These are phyloP conservation scores for Pleurotus tuoliensis DNA, from an alignment of 768 basidiomycete species.

Conservation along the genomic window DNA sequence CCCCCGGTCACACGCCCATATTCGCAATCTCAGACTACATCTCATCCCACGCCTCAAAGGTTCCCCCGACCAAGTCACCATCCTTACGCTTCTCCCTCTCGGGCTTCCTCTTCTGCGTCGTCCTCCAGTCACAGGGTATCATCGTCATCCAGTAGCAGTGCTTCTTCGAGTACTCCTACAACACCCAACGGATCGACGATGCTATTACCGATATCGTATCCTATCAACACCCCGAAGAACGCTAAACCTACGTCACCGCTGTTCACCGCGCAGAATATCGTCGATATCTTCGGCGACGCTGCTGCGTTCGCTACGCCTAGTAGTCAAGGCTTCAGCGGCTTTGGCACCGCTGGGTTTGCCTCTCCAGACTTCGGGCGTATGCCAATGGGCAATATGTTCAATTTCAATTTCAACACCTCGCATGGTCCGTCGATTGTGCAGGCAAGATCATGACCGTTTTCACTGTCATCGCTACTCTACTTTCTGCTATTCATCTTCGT, in stretches of 20 bases:
- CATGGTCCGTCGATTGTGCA: background rate
- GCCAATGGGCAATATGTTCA: background rate
- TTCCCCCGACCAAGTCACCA: background rate
- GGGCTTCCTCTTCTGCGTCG: constrained; percentile 11
- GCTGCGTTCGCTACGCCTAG: background rate
- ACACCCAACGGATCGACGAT: background rate
- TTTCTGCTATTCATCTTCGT: too few relatives aligned
- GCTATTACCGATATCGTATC: background rate
- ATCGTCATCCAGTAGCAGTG: constrained; percentile 10
- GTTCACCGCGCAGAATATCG: background rate
- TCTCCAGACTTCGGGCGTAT: background rate
- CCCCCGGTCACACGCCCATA: constrained; percentile 11
- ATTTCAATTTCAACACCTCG: background rate
- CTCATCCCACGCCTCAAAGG: constrained; percentile 7
- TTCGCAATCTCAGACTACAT: constrained; percentile 4
- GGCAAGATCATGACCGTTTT: background rate
- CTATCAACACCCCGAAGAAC: background rate
- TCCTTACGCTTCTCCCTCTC: constrained; percentile 9
- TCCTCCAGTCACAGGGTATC: background rate
- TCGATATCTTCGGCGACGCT: constrained; percentile 2
- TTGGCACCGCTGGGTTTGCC: too few relatives aligned
- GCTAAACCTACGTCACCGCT: background rate
- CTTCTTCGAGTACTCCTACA: constrained; percentile 10
- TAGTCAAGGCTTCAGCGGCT: too few relatives aligned
- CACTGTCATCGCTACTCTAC: background rate